Evolutionary conservation across 331 rosid genomes (phyloP), one percentile per base, ranked within the genome.

Genomic region (Saraca asoca): DNA sequence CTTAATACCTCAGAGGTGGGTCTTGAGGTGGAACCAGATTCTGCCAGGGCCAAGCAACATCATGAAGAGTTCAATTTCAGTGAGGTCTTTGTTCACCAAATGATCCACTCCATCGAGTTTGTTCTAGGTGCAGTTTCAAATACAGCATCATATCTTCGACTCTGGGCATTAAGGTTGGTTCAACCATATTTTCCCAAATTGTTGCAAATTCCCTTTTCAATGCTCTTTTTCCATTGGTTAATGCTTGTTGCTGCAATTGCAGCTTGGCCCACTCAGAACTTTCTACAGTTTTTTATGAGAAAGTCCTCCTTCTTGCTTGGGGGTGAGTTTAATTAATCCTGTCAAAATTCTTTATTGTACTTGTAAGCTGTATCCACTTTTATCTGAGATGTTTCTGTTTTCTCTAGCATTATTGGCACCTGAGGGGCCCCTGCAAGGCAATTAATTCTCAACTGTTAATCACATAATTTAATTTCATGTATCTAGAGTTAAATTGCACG

Each of bases 181-280:
- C 73, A 62, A 24, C 68, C 66, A 46, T 29, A 39, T 66, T 71
- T 69, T 13, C 65, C 68, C 66, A 35, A n/a, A n/a, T 77, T 16
- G 31, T 69, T 12, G 19, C 9, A 35, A 46, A 44, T 55, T 73
- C 58, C 67, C 68, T 69, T 20, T 58, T 59, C 73, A 48, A 19
- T 13, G 34, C 42, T 48, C 29, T 44, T 41, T 58, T 48, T 64
- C 41, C 41, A 15, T 46, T 29, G 34, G 20, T 66, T 81, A 39
- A 68, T 80, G 33, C 48, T 51, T 84, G 57, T 62, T 66, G 51
- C 63, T 55, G 13, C 52, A 42, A 49, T 58, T 80, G 76, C 97
- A 94, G 99, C 83, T 90, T 94, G 90, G 99, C 97, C 16, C 99
- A 94, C 85, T 90, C 99, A 5, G 99, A 94, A 80, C 83, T 94